These are phyloP conservation scores for Cryphonectria naterciae DNA, from an alignment of 2,329 filamentous ascomycete genomes.

Conservation along the genomic window DNA sequence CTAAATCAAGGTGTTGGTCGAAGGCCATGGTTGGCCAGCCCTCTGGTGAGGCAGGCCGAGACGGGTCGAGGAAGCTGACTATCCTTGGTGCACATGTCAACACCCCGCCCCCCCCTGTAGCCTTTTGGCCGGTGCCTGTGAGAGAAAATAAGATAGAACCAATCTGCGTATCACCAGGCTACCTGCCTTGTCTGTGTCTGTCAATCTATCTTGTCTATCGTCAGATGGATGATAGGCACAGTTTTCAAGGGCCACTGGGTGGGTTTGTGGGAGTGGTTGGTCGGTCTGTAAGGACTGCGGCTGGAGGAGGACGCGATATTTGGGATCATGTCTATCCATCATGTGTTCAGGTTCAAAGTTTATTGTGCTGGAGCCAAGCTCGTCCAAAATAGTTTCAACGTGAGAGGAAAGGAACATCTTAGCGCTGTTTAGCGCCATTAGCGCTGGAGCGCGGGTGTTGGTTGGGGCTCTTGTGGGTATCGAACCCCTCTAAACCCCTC, in stretches of 20 bases:
- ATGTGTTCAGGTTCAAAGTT: background rate
- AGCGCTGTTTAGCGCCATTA: conserved; percentile 9
- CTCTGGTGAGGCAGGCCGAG: conserved; percentile 11
- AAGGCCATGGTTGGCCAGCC: conserved; percentile 1
- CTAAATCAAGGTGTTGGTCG: conserved; percentile 23
- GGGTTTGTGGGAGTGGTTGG: too few relatives aligned
- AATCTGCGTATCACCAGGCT: background rate
- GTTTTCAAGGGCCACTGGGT: background rate
- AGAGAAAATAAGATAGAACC: background rate
- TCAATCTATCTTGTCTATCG: background rate
- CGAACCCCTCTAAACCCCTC: background rate
- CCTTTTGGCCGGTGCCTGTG: background rate
- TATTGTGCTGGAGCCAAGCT: background rate
- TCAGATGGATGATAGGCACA: background rate
- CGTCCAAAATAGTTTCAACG: conserved; percentile 10
- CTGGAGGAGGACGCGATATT: background rate
- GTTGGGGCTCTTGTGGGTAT: background rate
- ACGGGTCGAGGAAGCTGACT: conserved; percentile 14
- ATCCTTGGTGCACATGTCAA: background rate
- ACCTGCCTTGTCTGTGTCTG: background rate
- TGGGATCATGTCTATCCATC: background rate
- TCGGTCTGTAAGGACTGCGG: background rate
- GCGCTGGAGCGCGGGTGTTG: background rate
- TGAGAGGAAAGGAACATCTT: conserved; percentile 3
- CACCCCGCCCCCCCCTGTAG: background rate